Conservation (phyloP, 768 basidiomycete genomes). For the Boletus rubroflammeus region DNA sequence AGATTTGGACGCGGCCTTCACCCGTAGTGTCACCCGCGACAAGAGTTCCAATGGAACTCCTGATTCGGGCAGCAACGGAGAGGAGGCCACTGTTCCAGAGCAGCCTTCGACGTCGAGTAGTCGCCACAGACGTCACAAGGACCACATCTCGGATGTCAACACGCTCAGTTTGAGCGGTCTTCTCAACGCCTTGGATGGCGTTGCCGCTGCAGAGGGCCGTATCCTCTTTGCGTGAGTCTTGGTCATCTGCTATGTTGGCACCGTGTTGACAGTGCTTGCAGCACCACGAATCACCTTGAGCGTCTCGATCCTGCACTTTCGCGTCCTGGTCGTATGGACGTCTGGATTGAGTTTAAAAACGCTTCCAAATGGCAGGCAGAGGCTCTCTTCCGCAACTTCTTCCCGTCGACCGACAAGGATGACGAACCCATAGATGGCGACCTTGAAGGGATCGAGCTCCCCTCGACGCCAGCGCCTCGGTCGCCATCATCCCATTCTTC, state of each 20-base stretch:
- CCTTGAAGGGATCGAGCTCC: conserved; percentile 45
- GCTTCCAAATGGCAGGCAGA: conserved; percentile 84
- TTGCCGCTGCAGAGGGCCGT: conserved; percentile 83
- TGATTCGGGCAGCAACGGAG: conserved; percentile 34
- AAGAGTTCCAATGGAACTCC: conserved; percentile 47
- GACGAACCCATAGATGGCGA: conserved; percentile 37
- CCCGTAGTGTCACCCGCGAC: conserved; percentile 67
- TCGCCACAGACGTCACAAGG: conserved; percentile 45
- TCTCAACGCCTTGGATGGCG: conserved; percentile 82
- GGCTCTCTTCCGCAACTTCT: conserved; percentile 85
- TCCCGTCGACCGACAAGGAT: conserved; percentile 69
- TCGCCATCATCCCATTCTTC: conserved; percentile 47
- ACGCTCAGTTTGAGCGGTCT: conserved; percentile 78
- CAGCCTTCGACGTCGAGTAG: conserved; percentile 34
- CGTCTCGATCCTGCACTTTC: conserved; percentile 85
- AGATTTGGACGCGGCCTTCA: conserved; percentile 88
- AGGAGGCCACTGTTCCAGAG: conserved; percentile 30
- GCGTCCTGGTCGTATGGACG: conserved; percentile 91
- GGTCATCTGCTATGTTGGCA: neutral
- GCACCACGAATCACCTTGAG: conserved; percentile 90
- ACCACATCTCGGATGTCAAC: conserved; percentile 72
- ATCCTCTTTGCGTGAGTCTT: conserved; percentile 80
- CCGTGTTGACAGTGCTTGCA: conserved; percentile 25
- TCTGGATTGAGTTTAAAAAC: conserved; percentile 89
- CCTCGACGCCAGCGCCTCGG: conserved; percentile 36